Evolutionary conservation across 139 green algal genomes (phyloP), one percentile per base, ranked within the genome.

Genomic region (Micromonas pusilla): DNA sequence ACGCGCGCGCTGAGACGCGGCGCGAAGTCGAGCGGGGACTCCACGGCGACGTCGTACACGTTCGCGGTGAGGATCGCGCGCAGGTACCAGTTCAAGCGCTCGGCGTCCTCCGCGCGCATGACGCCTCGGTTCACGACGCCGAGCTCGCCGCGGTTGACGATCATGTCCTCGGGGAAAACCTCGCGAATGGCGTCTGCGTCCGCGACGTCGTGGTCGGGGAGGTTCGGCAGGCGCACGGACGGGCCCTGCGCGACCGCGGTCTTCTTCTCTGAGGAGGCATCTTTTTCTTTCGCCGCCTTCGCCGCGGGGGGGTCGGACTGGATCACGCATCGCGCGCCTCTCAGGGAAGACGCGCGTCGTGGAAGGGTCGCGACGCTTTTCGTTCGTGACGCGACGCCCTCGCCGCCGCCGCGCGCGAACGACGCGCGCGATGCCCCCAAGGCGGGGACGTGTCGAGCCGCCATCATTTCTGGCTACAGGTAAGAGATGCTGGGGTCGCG

Each of bases 41-140:
- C 86, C 20, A 94, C 87, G 57, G 94, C 95, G 0, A 97, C 91
- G 63, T 98, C 92, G 81, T 99, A 99, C 30, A 98, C 95, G n/a
- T 89, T 83, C 0, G 93, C 90, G 3, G 90, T 97, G 21, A 99
- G 84, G 63, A 97, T 91, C 20, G 88, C 75, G n/a, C 88, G 78
- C 30, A 99, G 77, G 86, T 99, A 99, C 72, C 68, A 75, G 2
- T n/a, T 39, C 1, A 33, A 20, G 36, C 37, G 36, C 36, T 62
- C 37, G 25, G 53, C 25, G 30, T 75, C 68, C 38, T 36, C 25
- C 0, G 30, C 68, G 19, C 19, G 52, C 37, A n/a, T 62, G 34
- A 39, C 2, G 34, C 34, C 23, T 19, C 37, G 37, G 25, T 20
- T 63, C 21, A 75, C 25, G 2, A 21, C 23, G 20, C 37, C 37